Evolutionary conservation across 768 basidiomycete species (phyloP).

Genomic region (Hydnum rufescens): DNA sequence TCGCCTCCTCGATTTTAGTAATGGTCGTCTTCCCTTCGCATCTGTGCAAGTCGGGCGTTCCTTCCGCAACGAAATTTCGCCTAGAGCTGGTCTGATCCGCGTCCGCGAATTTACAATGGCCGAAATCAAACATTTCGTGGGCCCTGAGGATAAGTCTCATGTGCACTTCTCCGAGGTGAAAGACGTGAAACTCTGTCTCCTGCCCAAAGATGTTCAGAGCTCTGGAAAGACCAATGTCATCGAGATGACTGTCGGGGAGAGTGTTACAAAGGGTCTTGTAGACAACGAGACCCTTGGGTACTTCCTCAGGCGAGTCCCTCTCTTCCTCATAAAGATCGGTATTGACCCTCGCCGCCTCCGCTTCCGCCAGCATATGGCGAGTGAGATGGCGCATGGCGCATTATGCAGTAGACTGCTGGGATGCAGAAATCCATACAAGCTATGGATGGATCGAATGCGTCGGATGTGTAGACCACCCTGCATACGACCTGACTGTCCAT

Average conservation of each 20-base stretch:
- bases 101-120: slow-evolving; percentile 99
- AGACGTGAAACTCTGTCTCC: slow-evolving; percentile 50
- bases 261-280: slow-evolving; percentile 66
- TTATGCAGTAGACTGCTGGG: slow-evolving; percentile 98
- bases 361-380: slow-evolving; percentile 95
- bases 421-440: slow-evolving; percentile 90
- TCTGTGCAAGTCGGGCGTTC: slow-evolving; percentile 91
- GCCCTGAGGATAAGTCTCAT: slow-evolving; percentile 82
- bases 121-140: slow-evolving; percentile 97
- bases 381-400: slow-evolving; percentile 99
- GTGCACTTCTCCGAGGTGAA: slow-evolving; percentile 63
- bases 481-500: slow-evolving; percentile 90
- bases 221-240: slow-evolving; percentile 46
- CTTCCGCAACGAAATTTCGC: slow-evolving; percentile 97
- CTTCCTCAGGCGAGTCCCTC: slow-evolving; percentile 82
- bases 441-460: slow-evolving; percentile 97
- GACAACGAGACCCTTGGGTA: slow-evolving; percentile 97
- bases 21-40: slow-evolving; percentile 87
- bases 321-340: slow-evolving; percentile 80
- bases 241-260: slow-evolving; percentile 66
- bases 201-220: slow-evolving; percentile 69
- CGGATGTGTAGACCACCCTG: slow-evolving; percentile 94
- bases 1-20: slow-evolving; percentile 94
- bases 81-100: slow-evolving; percentile 85
- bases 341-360: slow-evolving; percentile 66